Percentiles rank a stretch among this genome's conserved stretches.
phyloP scores from a whole-genome alignment of 495 filamentous ascomycete genomes.

The Aspergillus leporis region DNA sequence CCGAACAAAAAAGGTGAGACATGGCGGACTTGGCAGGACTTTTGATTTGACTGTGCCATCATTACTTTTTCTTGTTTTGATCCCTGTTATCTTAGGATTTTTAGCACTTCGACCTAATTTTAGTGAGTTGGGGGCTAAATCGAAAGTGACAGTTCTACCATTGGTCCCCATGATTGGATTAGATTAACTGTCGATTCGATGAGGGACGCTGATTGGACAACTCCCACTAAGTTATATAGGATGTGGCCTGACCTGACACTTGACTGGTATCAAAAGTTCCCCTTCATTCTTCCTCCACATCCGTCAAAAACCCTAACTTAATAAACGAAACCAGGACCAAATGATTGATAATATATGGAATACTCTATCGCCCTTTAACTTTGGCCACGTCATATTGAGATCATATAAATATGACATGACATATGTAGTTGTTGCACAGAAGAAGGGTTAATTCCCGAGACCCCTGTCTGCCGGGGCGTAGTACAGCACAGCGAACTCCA shows the following conservation, averaged over 20 bases:
- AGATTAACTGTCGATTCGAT: too few relatives aligned
- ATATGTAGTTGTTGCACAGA: background rate
- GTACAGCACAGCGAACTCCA: background rate
- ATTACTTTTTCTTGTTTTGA: background rate
- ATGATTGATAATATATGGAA: background rate
- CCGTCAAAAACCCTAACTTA: too few relatives aligned
- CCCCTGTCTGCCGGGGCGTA: background rate
- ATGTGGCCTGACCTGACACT: background rate
- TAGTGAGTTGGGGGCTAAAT: too few relatives aligned
- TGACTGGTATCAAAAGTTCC: background rate
- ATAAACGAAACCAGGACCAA: too few relatives aligned
- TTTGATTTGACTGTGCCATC: background rate
- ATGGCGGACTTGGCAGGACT: constrained; percentile 1
- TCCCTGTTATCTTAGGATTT: too few relatives aligned
- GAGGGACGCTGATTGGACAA: too few relatives aligned
- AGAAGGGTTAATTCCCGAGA: background rate
- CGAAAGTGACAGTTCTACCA: too few relatives aligned
- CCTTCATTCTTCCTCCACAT: background rate
- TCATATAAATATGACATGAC: background rate
- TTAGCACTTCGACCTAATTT: too few relatives aligned
- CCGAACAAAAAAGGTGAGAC: background rate
- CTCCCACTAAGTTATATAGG: too few relatives aligned
- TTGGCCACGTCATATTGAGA: background rate
- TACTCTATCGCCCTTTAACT: background rate
- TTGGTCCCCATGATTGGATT: too few relatives aligned